A percentile compares a stretch with the other conserved stretches of the same genome.
Conservation (phyloP, 257 asterid genomes). For the Verbascum thapsus region DNA sequence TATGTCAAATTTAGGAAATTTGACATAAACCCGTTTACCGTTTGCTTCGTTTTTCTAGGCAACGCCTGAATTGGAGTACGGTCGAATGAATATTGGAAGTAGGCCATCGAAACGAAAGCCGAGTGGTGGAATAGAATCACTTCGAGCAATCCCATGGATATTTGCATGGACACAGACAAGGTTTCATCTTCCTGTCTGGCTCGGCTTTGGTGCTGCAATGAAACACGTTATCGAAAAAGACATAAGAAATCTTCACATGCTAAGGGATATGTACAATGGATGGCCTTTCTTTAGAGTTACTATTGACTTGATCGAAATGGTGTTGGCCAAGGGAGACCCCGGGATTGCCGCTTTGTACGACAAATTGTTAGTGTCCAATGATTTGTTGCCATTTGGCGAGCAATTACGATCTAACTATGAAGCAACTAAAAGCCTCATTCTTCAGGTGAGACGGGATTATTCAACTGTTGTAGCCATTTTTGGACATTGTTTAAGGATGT, state of each 20-base stretch:
- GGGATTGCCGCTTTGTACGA: conserved; percentile 83
- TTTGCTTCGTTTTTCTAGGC: conserved; percentile 48
- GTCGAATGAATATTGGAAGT: conserved; percentile 95
- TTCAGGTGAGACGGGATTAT: conserved; percentile 52
- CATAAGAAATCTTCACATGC: conserved; percentile 66
- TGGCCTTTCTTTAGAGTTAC: conserved; percentile 99
- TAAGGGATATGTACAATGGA: conserved; percentile 81
- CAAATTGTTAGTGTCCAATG: conserved; percentile 66
- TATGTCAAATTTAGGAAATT: not conserved
- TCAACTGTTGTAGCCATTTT: not conserved
- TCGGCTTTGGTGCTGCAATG: conserved; percentile 84
- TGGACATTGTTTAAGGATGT: too few species aligned
- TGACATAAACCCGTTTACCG: not conserved
- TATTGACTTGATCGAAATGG: conserved; percentile 92
- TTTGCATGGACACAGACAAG: conserved; percentile 99
- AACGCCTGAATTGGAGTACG: conserved; percentile 93
- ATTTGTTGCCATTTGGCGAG: conserved; percentile 71
- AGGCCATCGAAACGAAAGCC: conserved; percentile 92
- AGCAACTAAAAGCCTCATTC: conserved; percentile 64
- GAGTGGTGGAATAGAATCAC: conserved; percentile 94
- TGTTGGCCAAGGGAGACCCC: conserved; percentile 90
- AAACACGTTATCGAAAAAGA: conserved; percentile 60
- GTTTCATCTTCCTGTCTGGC: conserved; percentile 97
- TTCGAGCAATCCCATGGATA: conserved; percentile 95
- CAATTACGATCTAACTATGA: conserved; percentile 61